Evolutionary conservation across 177 flowering plant species (phyloP).

Genomic region (Telopea speciosissima): DNA sequence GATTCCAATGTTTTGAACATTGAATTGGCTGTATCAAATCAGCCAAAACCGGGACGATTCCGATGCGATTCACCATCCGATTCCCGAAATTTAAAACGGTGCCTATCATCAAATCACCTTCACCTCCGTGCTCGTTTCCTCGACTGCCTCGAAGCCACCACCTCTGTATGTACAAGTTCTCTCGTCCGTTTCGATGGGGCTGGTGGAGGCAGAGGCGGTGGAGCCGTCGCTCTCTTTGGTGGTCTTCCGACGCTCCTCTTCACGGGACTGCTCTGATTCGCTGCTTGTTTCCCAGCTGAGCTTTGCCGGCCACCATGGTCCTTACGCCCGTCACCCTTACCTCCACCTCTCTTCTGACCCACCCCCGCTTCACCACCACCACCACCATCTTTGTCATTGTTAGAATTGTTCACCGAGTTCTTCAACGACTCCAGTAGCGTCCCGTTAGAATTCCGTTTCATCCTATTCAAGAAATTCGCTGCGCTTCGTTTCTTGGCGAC

Average conservation of each 20-base stretch:
- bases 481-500: constrained; percentile 46
- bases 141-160: constrained; percentile 22
- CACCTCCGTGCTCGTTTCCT: constrained; percentile 49
- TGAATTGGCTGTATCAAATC: no score
- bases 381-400: constrained; percentile 3
- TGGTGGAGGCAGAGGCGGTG: not conserved
- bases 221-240: constrained; percentile 35
- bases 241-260: constrained; percentile 57
- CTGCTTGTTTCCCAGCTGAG: constrained; percentile 10
- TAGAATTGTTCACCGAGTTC: constrained; percentile 11
- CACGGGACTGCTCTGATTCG: constrained; percentile 30
- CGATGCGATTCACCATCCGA: not conserved
- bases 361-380: constrained; percentile 12
- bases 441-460: constrained; percentile 46
- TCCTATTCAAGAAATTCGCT: constrained; percentile 67
- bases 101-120: constrained; percentile 1
- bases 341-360: constrained; percentile 12
- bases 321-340: constrained; percentile 11
- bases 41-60: no score
- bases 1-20: no score
- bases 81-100: not conserved
- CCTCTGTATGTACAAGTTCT: constrained; percentile 21
- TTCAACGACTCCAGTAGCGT: constrained; percentile 30
- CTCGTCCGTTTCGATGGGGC: constrained; percentile 30
- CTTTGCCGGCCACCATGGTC: constrained; percentile 13